Conservation (phyloP, 768 basidiomycete genomes). For the Terana coerulea region DNA sequence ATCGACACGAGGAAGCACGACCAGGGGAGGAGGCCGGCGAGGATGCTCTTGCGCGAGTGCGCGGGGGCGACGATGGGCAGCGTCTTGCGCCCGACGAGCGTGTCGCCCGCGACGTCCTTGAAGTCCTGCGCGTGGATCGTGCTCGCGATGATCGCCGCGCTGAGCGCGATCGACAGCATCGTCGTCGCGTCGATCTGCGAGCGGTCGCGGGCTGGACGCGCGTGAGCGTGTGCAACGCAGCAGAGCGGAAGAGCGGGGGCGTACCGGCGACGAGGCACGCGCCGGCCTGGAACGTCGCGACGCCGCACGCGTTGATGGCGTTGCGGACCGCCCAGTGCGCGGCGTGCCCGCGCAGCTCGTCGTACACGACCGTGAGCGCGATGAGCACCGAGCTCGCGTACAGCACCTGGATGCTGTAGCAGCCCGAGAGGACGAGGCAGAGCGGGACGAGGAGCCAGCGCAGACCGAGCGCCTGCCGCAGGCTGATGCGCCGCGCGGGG, state of each 20-base stretch:
- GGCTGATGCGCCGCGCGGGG: slow-evolving; percentile 27
- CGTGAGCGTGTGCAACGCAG: neutral
- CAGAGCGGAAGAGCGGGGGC: neutral
- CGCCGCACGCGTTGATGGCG: slow-evolving; percentile 6
- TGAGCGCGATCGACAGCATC: slow-evolving; percentile 30
- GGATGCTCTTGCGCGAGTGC: slow-evolving; percentile 27
- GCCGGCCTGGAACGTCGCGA: slow-evolving; percentile 5
- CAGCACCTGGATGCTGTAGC: slow-evolving; percentile 17
- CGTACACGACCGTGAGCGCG: slow-evolving; percentile 12
- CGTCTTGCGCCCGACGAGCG: slow-evolving; percentile 34
- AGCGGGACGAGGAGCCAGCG: slow-evolving; percentile 27
- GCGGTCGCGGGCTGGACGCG: slow-evolving; percentile 18
- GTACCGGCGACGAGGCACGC: slow-evolving; percentile 3
- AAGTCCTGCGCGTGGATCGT: slow-evolving; percentile 50
- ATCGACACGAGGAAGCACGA: slow-evolving; percentile 29
- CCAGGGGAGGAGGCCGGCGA: slow-evolving; percentile 36
- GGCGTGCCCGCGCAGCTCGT: slow-evolving; percentile 21
- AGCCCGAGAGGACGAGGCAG: slow-evolving; percentile 21
- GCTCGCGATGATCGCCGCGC: slow-evolving; percentile 36
- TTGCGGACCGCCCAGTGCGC: slow-evolving; percentile 8
- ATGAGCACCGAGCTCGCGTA: slow-evolving; percentile 16
- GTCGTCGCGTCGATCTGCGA: slow-evolving; percentile 4
- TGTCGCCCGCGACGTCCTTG: slow-evolving; percentile 42
- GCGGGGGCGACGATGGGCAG: slow-evolving; percentile 42
- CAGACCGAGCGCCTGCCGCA: slow-evolving; percentile 16